Percentiles rank a stretch among this genome's conserved stretches.
Conservation (phyloP, 345 rosid species). For the Lenwebbia sp. region DNA sequence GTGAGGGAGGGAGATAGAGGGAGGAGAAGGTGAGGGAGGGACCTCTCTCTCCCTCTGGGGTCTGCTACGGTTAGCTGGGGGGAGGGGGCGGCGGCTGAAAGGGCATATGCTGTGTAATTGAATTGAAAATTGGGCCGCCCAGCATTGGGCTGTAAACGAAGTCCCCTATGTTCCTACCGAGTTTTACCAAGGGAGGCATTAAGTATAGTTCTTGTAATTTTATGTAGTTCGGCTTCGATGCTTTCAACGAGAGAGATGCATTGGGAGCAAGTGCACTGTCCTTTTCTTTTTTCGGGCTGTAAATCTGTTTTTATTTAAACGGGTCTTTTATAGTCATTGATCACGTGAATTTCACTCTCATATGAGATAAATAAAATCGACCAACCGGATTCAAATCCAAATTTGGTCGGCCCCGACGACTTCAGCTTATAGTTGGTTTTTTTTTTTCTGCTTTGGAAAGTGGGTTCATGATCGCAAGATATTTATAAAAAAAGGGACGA, state of each 20-base stretch:
- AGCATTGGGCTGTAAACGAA: background rate
- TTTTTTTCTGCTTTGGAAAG: background rate
- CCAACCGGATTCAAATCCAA: background rate
- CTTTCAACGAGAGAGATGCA: background rate
- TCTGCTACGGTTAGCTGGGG: too few species aligned
- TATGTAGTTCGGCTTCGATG: background rate
- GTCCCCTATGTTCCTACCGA: background rate
- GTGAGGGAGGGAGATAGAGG: too few species aligned
- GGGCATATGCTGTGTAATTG: background rate
- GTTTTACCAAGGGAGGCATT: background rate
- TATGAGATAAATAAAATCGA: background rate
- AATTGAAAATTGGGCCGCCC: background rate
- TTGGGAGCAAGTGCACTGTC: background rate
- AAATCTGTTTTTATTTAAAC: background rate
- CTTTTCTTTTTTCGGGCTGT: background rate
- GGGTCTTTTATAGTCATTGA: background rate
- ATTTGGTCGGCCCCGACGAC: background rate
- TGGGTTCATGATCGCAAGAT: background rate
- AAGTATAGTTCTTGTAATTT: background rate
- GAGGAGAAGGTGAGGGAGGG: too few species aligned
- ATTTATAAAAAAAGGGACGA: background rate
- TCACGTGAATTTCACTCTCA: too few species aligned
- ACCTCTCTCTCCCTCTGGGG: too few species aligned
- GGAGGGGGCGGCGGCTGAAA: too few species aligned
- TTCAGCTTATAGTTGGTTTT: background rate